Conservation (phyloP, 2,329 filamentous ascomycete genomes). For the Teratosphaeriaceae sp. region DNA sequence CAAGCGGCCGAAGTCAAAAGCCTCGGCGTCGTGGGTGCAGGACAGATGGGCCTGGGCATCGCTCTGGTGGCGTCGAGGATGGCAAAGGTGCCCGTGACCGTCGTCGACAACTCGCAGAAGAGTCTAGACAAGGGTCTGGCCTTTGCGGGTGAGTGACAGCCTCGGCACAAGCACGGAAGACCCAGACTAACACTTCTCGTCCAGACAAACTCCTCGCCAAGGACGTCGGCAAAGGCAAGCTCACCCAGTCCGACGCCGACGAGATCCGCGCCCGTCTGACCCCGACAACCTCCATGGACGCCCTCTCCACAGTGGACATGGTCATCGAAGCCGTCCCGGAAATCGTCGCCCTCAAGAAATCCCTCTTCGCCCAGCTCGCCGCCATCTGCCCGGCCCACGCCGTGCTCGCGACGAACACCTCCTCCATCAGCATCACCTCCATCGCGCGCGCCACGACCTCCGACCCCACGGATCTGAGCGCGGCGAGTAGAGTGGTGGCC, state of each 20-base stretch:
- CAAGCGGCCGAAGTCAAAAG: constrained; percentile 70
- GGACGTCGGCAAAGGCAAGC: constrained; percentile 79
- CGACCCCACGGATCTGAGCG: constrained; percentile 72
- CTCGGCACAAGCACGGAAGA: not conserved
- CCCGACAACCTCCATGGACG: constrained; percentile 65
- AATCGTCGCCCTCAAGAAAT: constrained; percentile 18
- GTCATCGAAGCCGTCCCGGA: constrained; percentile 91
- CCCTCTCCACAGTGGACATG: constrained; percentile 81
- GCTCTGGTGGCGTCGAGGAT: constrained; percentile 85
- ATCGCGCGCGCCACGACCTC: constrained; percentile 79
- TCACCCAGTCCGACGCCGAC: constrained; percentile 76
- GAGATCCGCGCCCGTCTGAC: constrained; percentile 62
- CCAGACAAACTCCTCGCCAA: constrained; percentile 87
- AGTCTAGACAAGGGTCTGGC: constrained; percentile 83
- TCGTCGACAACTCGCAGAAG: constrained; percentile 78
- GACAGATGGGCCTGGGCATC: constrained; percentile 77
- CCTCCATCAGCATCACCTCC: constrained; percentile 94
- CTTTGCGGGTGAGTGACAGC: constrained; percentile 68
- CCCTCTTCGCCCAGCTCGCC: constrained; percentile 77
- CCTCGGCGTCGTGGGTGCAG: constrained; percentile 86
- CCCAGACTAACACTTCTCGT: not conserved
- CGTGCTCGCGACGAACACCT: constrained; percentile 94
- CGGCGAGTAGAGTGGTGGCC: constrained; percentile 80
- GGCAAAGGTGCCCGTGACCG: constrained; percentile 73
- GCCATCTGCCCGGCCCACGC: constrained; percentile 75